These are phyloP conservation scores for Kingdonia uniflora DNA, from an alignment of 164 flowering plant species.

Conservation along the genomic window DNA sequence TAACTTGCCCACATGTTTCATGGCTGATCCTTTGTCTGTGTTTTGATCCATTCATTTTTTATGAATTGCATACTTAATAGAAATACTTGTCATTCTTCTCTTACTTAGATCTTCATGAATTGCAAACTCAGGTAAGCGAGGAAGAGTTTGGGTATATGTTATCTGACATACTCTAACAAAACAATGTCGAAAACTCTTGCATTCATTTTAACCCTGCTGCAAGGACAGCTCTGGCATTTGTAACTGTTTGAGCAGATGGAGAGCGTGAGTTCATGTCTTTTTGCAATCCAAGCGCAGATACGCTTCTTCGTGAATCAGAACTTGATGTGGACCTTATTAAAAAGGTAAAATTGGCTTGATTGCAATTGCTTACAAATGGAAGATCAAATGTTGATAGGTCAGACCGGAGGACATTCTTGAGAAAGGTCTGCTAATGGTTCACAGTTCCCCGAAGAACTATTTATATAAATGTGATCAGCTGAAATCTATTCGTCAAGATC, in stretches of 20 bases:
- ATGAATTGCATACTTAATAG: too few species aligned
- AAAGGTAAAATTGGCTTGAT: too few species aligned
- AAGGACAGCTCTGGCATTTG: conserved; percentile 69
- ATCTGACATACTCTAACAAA: conserved; percentile 47
- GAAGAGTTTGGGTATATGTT: conserved; percentile 68
- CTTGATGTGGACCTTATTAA: conserved; percentile 40
- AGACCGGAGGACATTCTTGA: conserved; percentile 90
- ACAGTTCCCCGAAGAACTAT: conserved; percentile 77
- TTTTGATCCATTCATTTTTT: too few species aligned
- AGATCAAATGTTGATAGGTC: conserved; percentile 42
- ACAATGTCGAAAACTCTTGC: conserved; percentile 54
- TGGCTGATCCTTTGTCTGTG: too few species aligned
- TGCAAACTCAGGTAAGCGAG: conserved; percentile 56
- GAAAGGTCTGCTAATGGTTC: conserved; percentile 76
- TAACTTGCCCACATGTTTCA: too few species aligned
- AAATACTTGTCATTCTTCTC: too few species aligned
- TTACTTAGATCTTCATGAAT: too few species aligned
- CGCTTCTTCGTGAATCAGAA: conserved; percentile 62
- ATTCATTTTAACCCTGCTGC: conserved; percentile 54
- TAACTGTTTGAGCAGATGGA: conserved; percentile 61
- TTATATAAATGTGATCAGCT: conserved; percentile 95
- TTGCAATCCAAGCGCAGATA: conserved; percentile 77
- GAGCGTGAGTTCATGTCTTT: conserved; percentile 74
- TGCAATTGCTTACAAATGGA: too few species aligned
- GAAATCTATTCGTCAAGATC: conserved; percentile 95